Base-by-base conservation (phyloP, 177 flowering plant genomes). In the Vitis hybrid region DNA sequence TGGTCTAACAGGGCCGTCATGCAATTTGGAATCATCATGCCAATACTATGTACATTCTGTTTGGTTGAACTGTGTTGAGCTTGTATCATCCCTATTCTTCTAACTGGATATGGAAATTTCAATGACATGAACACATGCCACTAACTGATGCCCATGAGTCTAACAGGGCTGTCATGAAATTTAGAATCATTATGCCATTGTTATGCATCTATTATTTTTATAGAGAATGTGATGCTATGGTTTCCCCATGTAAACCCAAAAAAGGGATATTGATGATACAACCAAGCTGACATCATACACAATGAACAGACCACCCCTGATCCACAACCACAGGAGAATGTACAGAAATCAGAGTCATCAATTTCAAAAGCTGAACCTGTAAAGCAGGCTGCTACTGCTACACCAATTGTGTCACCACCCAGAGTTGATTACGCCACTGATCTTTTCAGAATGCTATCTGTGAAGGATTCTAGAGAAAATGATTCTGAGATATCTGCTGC, bases 391-490 rank as follows among this genome's bases (percentile, higher is more conserved):
- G 45, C 39, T 51, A 50, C 15, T 45, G 20, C 64, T 58, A 18
- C n/a, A 39, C 72, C 81, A 16, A 72, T 66, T 33, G 74, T 60
- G 19, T 39, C 74, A 60, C 70, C 68, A 12, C 72, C 83, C n/a
- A 77, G 76, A 66, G 72, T 72, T 64, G 84, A 84, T 61, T 74
- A 66, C 73, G 83, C 83, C 31, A 74, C 77, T 65, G 83, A 78
- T 72, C 84, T 81, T 62, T 71, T 78, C 65, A 71, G 59, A 59
- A 60, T 75, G 75, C 83, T 80, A 39, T 72, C 72, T 64, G 65
- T 72, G 78, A 76, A 82, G 14, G 74, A 49, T 48, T 53, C 85
- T 19, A 68, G 49, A 65, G 79, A 76, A 68, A 83, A 64, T 60
- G 65, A 48, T 29, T 45, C 73, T 3, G 57, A 31, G 15, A 55